Base-by-base conservation (phyloP, 108 stramenopile genomes). In the Skeletonema marinoi region DNA sequence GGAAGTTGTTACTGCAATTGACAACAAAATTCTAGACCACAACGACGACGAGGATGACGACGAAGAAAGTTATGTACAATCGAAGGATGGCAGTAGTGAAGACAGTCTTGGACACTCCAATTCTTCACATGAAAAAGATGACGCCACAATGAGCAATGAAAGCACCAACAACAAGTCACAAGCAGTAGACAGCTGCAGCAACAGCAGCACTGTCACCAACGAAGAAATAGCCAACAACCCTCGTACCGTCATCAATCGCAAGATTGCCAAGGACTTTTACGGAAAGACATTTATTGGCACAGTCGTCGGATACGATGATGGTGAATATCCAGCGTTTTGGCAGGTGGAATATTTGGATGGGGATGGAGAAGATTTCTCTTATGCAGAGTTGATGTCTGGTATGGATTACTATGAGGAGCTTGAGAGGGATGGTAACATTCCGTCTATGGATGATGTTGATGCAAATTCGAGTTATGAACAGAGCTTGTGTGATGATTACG, bases 71-170 rank as follows among this genome's bases (percentile, higher is more conserved):
- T 14, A 46, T n/a, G 56, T 21, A 7, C 56, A 46, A 21, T 72
- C 36, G 7, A 66, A 71, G 29, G 38, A 65, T 44, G 65, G 17
- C 19, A 25, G 11, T 17, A 48, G 3, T 4, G 35, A 64, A 1
- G 73, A 48, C 7, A 44, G 21, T 68, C 17, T 31, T 51, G n/a
- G n/a, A 38, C 31, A 73, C 10, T 70, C 13, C 8, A 73, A 17
- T 66, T 19, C 42, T 31, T 35, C 46, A 33, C 33, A 32, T 33
- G 50, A 74, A 10, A 16, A 31, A 19, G 51, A 51, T 35, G 46
- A 42, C 12, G 0, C 41, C 11, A 14, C 50, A 51, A 51, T 51
- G 19, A 51, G 19, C 19, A 17, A 51, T 7, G 19, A 56, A 56
- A 56, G 25, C 54, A 46, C 16, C 44, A 46, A 46, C 44, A 46